Percentiles rank a stretch among this genome's conserved stretches.
phyloP scores from a whole-genome alignment of 108 stramenopile species.

The Ochromonas danica region DNA sequence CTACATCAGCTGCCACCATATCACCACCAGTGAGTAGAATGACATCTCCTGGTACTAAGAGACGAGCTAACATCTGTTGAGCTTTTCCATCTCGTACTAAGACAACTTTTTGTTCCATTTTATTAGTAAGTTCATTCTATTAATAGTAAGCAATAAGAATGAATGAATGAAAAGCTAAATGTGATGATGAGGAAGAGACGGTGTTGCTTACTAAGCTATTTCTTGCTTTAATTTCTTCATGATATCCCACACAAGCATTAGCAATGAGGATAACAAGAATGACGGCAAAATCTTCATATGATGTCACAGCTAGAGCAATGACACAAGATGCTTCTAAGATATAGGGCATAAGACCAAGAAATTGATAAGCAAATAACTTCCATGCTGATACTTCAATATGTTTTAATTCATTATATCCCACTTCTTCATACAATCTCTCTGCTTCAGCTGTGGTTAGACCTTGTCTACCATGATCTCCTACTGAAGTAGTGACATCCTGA shows the following conservation, averaged over 20 bases:
- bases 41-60: slow-evolving; percentile 77
- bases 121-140: slow-evolving; percentile 54
- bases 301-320: slow-evolving; percentile 42
- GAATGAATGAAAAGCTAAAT: background rate
- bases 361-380: slow-evolving; percentile 40
- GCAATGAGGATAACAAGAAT: slow-evolving; percentile 62
- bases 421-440: slow-evolving; percentile 28
- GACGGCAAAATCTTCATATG: slow-evolving; percentile 62
- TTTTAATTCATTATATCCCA: slow-evolving; percentile 61
- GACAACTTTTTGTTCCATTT: slow-evolving; percentile 60
- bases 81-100: slow-evolving; percentile 61
- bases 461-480: background rate
- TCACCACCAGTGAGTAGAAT: slow-evolving; percentile 68
- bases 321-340: slow-evolving; percentile 27
- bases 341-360: slow-evolving; percentile 21
- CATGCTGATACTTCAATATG: slow-evolving; percentile 41
- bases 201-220: background rate
- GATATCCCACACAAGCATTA: slow-evolving; percentile 66
- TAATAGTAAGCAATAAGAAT: slow-evolving; percentile 28
- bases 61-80: slow-evolving; percentile 46
- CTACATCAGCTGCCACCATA: slow-evolving; percentile 71
- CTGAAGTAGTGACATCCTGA: no score
- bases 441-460: slow-evolving; percentile 51
- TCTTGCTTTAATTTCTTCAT: slow-evolving; percentile 68
- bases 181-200: background rate